Base-by-base conservation (phyloP, 2,329 filamentous ascomycete genomes). In the Triangularia verruculosa region DNA sequence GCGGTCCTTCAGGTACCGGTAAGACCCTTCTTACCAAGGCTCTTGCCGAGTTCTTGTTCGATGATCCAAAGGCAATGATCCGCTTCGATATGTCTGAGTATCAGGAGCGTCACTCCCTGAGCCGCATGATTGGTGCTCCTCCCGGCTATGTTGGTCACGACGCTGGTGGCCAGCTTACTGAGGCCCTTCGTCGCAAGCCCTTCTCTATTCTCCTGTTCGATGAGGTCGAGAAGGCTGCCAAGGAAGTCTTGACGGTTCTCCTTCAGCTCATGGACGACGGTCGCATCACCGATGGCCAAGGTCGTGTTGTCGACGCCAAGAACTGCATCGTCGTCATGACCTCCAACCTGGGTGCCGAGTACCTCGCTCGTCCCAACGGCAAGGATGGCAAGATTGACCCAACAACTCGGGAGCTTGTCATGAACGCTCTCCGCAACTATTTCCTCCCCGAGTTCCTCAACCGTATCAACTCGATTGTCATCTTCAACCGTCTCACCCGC, bases 291-390 rank as follows among this genome's bases (percentile, higher is more conserved):
- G 95, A 99, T 74, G 95, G 95, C 56, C 96, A 98, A 85, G 95
- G 95, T 74, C 88, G 95, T 75, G 84, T 97, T 57, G 88, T 99
- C 61, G 95, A 99, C 72, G 95, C 94, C 65, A 92, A 89, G 79
- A 99, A 99, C 83, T 98, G 94, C 76, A 98, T 99, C 70, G 94
- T 99, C 52, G 95, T 99, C 78, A 96, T 99, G 93, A 99, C 95
- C 0, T 97, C 93, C 72, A 99, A 99, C 80, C 78, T 99, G 66
- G 95, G 95, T 69, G 95, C 95, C 30, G 95, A 98, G 76, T 96
- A 89, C 76, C 89, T 99, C n/a, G 81, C 91, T 43, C 89, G 93
- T 22, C 89, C 91, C 15, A 88, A 89, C 61, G 86, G 85, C 59
- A 86, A 89, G 59, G 91, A 96, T 71, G 94, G 94, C 71, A 88